Evolutionary conservation across 129 eudicot genomes (phyloP), one percentile per base, ranked within the genome.

Genomic region (Smallanthus sonchifolius): DNA sequence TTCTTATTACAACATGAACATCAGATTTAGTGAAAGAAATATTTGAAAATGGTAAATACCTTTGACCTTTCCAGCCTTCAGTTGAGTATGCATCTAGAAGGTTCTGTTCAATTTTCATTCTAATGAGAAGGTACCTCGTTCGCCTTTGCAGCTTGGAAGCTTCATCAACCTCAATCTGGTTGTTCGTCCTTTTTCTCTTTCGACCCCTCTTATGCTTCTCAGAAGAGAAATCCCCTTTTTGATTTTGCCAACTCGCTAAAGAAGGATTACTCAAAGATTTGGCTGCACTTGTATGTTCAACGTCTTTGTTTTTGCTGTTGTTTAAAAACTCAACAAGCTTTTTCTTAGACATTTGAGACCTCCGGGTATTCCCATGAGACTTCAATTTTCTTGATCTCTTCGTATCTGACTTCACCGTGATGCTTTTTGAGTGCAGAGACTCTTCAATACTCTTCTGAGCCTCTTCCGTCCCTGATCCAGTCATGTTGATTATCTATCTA

Each of bases 61-160:
- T 94, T 80, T 94, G 99, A 73, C 99, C 99, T 81, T 91, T 90
- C 99, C 99, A 94, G 42, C 99, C 99, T 86, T 94, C 99, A 20
- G 89, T 82, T 61, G 96, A 85, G 84, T 94, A 94, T 4, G 99
- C 99, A 65, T 94, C 99, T 36, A 94, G 84, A 52, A 94, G 96
- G 77, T 94, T 94, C 89, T 94, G 97, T 80, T 94, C 96, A 74
- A 83, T 61, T 81, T 88, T 91, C 84, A 94, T 73, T 84, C 88
- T 91, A 69, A 91, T 80, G 65, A 94, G 84, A 47, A 94, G 83
- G 86, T 94, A 84, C 82, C 96, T 83, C 24, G 96, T 81, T 81
- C 96, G 77, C 81, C 88, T 88, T 75, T 94, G 92, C 80, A 94
- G 82, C 42, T 89, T 89, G 4, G 88, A 76, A 47, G 96, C 91